Percentiles rank a stretch among this genome's conserved stretches.
Conservation (phyloP, 352 stramenopile species). For the Globisporangium mamillatum region DNA sequence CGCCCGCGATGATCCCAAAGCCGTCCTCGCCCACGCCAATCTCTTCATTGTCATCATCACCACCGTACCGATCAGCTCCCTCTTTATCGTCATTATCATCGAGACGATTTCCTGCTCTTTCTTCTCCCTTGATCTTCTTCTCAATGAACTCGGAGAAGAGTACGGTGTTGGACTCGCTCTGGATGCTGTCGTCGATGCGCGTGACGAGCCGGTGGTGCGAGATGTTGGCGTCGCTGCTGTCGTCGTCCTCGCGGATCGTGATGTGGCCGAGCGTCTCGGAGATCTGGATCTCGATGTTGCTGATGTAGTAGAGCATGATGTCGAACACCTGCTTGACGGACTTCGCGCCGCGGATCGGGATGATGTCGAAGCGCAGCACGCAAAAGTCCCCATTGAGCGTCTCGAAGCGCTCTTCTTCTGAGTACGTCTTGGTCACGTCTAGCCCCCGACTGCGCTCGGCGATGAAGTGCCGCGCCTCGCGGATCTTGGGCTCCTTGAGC, state of each 20-base stretch:
- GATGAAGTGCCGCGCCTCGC: constrained; percentile 30
- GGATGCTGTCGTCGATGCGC: constrained; percentile 24
- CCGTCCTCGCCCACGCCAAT: constrained; percentile 11
- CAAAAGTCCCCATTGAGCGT: constrained; percentile 37
- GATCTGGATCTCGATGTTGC: constrained; percentile 54
- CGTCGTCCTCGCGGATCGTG: constrained; percentile 54
- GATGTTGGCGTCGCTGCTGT: constrained; percentile 38
- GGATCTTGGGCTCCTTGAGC: constrained; percentile 30
- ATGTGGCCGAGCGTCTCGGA: constrained; percentile 52
- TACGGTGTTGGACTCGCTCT: constrained; percentile 42
- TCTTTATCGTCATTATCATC: not conserved
- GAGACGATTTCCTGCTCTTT: not conserved
- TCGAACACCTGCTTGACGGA: constrained; percentile 46
- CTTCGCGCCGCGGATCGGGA: constrained; percentile 33
- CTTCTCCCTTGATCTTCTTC: not conserved
- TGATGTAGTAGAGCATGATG: constrained; percentile 42
- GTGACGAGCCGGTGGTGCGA: constrained; percentile 47
- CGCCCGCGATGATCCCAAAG: constrained; percentile 23
- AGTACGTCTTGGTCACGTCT: constrained; percentile 34
- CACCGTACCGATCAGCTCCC: not conserved
- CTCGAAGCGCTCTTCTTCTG: constrained; percentile 44
- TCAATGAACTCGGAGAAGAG: constrained; percentile 28
- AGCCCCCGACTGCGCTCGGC: constrained; percentile 36
- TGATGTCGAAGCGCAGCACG: constrained; percentile 44
- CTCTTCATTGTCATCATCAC: constrained; percentile 16